Percentiles rank a stretch among this genome's conserved stretches.
Conservation (phyloP, 106 monocot species). For the Chionographis japonica region DNA sequence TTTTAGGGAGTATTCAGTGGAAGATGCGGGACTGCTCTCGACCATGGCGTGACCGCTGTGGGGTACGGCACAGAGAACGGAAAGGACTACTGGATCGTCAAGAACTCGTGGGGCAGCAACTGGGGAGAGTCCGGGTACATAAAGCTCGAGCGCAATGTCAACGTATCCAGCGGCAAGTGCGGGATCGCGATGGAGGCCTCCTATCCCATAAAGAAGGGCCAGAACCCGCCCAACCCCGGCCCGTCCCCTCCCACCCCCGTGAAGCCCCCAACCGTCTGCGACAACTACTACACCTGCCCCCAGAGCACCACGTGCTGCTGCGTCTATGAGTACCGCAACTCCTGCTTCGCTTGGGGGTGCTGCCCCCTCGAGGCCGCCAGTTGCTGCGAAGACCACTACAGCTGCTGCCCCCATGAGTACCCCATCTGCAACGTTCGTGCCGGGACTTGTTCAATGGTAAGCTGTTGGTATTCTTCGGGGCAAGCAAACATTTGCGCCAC, state of each 20-base stretch:
- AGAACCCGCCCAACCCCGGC: conserved; percentile 62
- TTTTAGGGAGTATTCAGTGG: conserved; percentile 71
- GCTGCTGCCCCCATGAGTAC: conserved; percentile 68
- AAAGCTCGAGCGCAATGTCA: conserved; percentile 55
- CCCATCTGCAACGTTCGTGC: conserved; percentile 49
- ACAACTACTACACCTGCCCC: conserved; percentile 53
- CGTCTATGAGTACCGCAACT: conserved; percentile 22
- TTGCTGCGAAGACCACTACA: conserved; percentile 70
- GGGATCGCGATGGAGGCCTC: conserved; percentile 69
- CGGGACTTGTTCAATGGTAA: conserved; percentile 51
- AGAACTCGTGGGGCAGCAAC: conserved; percentile 62
- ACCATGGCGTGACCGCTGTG: conserved; percentile 71
- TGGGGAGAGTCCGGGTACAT: conserved; percentile 81
- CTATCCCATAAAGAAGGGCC: conserved; percentile 60
- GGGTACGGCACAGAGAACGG: conserved; percentile 81
- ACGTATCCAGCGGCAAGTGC: conserved; percentile 41
- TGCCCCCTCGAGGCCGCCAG: conserved; percentile 62
- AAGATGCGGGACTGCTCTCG: conserved; percentile 45
- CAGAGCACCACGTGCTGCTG: conserved; percentile 69
- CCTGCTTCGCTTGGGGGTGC: conserved; percentile 63
- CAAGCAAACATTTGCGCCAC: too few relatives aligned
- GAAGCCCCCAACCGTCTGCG: conserved; percentile 37
- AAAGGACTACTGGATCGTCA: conserved; percentile 83
- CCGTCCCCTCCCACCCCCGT: conserved; percentile 54
- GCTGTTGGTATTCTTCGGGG: too few relatives aligned